These are phyloP conservation scores for Lactarius quietus DNA, from an alignment of 768 basidiomycete genomes.

Conservation along the genomic window DNA sequence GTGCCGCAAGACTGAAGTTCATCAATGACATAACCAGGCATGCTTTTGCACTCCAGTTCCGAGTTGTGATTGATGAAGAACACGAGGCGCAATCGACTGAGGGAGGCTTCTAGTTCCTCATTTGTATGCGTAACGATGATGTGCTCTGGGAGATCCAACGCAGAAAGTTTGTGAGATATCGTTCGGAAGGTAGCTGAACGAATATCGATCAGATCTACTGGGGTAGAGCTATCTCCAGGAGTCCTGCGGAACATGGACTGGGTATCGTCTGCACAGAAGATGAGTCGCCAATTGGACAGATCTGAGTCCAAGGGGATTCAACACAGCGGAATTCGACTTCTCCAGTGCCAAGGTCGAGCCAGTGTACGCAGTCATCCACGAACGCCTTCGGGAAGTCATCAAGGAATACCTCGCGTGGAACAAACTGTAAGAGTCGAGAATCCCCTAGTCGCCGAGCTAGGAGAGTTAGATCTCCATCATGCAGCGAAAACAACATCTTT, in stretches of 20 bases:
- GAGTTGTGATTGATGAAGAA: conserved; percentile 36
- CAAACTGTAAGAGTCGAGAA: conserved; percentile 28
- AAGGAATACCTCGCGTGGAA: conserved; percentile 33
- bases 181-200: background rate
- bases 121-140: background rate
- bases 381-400: conserved; percentile 35
- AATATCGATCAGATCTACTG: conserved; percentile 3
- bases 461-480: background rate
- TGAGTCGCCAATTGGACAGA: conserved; percentile 32
- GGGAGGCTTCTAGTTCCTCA: conserved; percentile 5
- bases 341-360: conserved; percentile 32
- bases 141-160: background rate
- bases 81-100: conserved; percentile 41
- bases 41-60: conserved; percentile 39
- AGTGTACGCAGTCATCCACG: conserved; percentile 34
- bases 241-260: background rate
- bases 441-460: background rate
- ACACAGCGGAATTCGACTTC: conserved; percentile 36
- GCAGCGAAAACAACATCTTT: conserved; percentile 2
- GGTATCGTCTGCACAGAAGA: background rate
- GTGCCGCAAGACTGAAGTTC: conserved; percentile 40
- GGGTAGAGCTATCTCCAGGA: background rate
- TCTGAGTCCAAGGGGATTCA: conserved; percentile 31
- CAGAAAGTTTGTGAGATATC: background rate
- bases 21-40: conserved; percentile 43